Percentiles rank a stretch among this genome's conserved stretches.
phyloP scores from a whole-genome alignment of 2,329 filamentous ascomycete species.

The Sphaerulina vaccinii region DNA sequence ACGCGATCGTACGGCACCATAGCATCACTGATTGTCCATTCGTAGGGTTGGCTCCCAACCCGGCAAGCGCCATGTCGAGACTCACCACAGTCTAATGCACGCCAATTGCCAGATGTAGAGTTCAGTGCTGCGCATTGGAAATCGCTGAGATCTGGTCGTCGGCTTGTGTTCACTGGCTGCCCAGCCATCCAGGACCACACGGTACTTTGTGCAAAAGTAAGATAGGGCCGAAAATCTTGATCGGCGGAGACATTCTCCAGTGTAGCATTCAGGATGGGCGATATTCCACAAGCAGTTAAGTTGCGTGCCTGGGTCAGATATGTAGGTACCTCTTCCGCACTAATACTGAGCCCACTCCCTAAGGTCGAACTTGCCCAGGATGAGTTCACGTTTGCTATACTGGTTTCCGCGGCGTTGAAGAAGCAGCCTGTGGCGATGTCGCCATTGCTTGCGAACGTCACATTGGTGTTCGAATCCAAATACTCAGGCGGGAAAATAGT shows the following conservation, averaged over 20 bases:
- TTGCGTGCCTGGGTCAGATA: conserved; percentile 35
- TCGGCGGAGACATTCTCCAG: conserved; percentile 54
- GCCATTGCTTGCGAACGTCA: conserved; percentile 42
- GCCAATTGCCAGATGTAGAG: conserved; percentile 56
- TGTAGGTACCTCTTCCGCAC: conserved; percentile 7
- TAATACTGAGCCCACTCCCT: conserved; percentile 14
- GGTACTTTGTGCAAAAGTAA: conserved; percentile 50
- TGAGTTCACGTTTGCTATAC: conserved; percentile 48
- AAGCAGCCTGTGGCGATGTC: conserved; percentile 55
- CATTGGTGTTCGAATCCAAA: conserved; percentile 41
- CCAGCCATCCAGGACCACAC: conserved; percentile 62
- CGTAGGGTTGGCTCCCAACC: conserved; percentile 52
- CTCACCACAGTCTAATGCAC: conserved; percentile 55
- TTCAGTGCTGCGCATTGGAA: conserved; percentile 58
- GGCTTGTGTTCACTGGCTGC: conserved; percentile 53
- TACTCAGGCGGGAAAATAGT: conserved; percentile 53
- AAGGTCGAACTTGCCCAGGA: conserved; percentile 51
- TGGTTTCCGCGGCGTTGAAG: conserved; percentile 45
- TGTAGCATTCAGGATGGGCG: conserved; percentile 58
- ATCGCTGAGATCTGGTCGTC: conserved; percentile 28
- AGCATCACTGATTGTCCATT: conserved; percentile 54
- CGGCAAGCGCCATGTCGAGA: conserved; percentile 58
- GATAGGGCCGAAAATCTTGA: conserved; percentile 49
- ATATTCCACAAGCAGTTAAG: conserved; percentile 59
- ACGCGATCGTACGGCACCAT: conserved; percentile 42